phyloP scores from a whole-genome alignment of 805 yeast genomes.

The Komagataella kurtzmanii region DNA sequence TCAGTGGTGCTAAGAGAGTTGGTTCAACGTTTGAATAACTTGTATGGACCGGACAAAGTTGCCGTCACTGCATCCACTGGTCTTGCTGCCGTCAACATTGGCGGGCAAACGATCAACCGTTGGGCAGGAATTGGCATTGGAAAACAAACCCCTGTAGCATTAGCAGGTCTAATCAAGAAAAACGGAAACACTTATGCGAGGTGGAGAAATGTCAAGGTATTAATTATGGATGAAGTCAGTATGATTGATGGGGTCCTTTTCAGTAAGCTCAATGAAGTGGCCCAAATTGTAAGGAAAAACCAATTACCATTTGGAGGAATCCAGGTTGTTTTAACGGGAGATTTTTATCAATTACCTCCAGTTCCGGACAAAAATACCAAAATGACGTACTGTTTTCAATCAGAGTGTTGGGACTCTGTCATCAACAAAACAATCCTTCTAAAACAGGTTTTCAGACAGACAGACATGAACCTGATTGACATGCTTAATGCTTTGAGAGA shows the following conservation, averaged over 20 bases:
- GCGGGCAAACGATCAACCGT: constrained; percentile 67
- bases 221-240: constrained; percentile 67
- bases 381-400: constrained; percentile 50
- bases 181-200: constrained; percentile 32
- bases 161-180: constrained; percentile 39
- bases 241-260: constrained; percentile 65
- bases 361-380: constrained; percentile 26
- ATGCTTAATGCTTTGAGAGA: constrained; percentile 68
- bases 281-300: constrained; percentile 31
- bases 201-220: constrained; percentile 45
- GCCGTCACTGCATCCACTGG: constrained; percentile 83
- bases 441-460: constrained; percentile 61
- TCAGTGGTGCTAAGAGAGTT: constrained; percentile 66
- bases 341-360: constrained; percentile 75
- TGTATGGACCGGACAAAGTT: constrained; percentile 35
- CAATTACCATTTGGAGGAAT: constrained; percentile 66
- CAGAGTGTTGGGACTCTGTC: constrained; percentile 44
- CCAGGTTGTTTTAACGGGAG: constrained; percentile 67
- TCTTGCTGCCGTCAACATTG: constrained; percentile 69
- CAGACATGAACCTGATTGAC: constrained; percentile 51
- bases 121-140: constrained; percentile 74
- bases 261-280: constrained; percentile 51
- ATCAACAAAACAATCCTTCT: constrained; percentile 46
- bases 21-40: constrained; percentile 35
- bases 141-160: constrained; percentile 28